These are phyloP conservation scores for Symbiodinium pilosum DNA, from an alignment of 73 alveolate genomes.

Conservation along the genomic window DNA sequence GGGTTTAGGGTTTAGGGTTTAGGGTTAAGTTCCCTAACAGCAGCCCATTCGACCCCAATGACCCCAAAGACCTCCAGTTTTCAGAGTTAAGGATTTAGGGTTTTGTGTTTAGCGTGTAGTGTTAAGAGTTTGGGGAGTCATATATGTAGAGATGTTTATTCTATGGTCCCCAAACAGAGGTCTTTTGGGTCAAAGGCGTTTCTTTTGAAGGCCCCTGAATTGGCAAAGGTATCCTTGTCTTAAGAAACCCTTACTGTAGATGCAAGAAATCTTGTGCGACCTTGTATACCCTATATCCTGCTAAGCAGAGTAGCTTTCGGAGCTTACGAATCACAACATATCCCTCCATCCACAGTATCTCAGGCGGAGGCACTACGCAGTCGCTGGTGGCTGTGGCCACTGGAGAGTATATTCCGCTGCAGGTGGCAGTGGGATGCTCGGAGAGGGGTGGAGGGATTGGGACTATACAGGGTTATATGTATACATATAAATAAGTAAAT, in stretches of 20 bases:
- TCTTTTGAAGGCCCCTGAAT: no score
- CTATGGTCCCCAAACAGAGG: no score
- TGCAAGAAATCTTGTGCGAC: no score
- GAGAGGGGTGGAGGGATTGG: no score
- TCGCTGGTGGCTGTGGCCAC: conserved; percentile 84
- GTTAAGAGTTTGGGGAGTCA: neutral
- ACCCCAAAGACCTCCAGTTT: neutral
- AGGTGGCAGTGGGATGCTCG: conserved; percentile 1
- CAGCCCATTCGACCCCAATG: neutral
- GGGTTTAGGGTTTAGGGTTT: neutral
- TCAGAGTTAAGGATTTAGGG: no score
- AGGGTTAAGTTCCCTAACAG: neutral
- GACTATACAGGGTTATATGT: no score
- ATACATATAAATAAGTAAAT: neutral
- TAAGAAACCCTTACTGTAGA: neutral
- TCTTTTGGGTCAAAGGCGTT: no score
- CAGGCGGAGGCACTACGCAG: conserved; percentile 78
- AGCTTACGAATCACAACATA: no score
- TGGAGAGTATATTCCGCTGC: conserved; percentile 35
- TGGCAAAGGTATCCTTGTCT: no score
- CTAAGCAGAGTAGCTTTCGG: neutral
- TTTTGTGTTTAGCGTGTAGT: neutral
- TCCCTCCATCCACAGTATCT: neutral
- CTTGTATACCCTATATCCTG: neutral
- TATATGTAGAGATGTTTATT: no score